Evolutionary conservation across 164 flowering plant species (phyloP).

Genomic region (Aristolochia contorta): DNA sequence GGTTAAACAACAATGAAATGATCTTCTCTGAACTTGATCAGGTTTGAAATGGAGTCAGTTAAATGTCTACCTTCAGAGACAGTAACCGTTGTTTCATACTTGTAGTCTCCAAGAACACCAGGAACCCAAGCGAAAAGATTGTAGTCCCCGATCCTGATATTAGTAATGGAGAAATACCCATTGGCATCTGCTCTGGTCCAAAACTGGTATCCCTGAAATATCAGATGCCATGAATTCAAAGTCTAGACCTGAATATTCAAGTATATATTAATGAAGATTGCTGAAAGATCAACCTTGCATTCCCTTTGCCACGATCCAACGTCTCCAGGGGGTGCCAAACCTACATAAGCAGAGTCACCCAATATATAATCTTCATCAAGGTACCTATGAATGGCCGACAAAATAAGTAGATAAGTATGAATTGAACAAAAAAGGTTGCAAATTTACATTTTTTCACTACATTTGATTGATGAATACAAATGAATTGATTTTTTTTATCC

Average conservation of each 20-base stretch:
- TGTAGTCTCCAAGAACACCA: conserved; percentile 72
- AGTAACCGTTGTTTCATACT: conserved; percentile 27
- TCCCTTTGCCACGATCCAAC: conserved; percentile 90
- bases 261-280: neutral
- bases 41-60: neutral
- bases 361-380: conserved; percentile 24
- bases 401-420: neutral
- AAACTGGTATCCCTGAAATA: conserved; percentile 68
- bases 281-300: conserved; percentile 43
- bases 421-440: neutral
- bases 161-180: conserved; percentile 47
- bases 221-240: neutral
- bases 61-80: conserved; percentile 45
- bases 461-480: neutral
- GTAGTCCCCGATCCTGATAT: conserved; percentile 48
- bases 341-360: conserved; percentile 59
- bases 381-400: conserved; percentile 21
- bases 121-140: conserved; percentile 73
- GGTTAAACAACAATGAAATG: too few species aligned
- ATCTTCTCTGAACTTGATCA: neutral
- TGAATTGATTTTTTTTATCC: neutral
- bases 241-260: neutral
- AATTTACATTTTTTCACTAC: neutral
- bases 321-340: conserved; percentile 72
- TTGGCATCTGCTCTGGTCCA: conserved; percentile 55